Evolutionary conservation across 306 rosid genomes (phyloP).

Genomic region (Cicer arietinum): DNA sequence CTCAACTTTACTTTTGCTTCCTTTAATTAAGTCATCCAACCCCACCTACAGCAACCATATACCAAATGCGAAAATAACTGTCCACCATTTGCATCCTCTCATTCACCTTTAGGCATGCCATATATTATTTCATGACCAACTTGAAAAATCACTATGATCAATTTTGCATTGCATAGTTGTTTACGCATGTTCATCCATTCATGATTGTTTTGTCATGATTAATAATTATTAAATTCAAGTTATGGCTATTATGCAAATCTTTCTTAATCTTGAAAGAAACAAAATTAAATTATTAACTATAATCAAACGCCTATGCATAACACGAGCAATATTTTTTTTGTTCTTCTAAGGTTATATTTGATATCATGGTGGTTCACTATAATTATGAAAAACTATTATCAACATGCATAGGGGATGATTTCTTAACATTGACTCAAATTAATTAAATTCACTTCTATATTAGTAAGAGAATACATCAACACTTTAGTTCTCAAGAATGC

Average conservation of each 20-base stretch:
- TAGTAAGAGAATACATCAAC: no score
- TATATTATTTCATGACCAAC: conserved; percentile 31
- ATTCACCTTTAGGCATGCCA: conserved; percentile 43
- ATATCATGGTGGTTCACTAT: no score
- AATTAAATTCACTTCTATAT: no score
- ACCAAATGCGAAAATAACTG: conserved; percentile 32
- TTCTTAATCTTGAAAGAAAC: background rate
- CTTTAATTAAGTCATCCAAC: conserved; percentile 34
- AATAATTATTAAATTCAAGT: conserved; percentile 9
- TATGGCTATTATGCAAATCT: background rate
- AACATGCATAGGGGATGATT: no score
- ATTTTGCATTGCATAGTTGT: conserved; percentile 27
- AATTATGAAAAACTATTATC: no score
- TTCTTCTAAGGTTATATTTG: no score
- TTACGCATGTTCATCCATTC: conserved; percentile 45
- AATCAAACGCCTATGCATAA: no score
- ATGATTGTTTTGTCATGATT: conserved; percentile 38
- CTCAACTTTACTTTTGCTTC: conserved; percentile 33
- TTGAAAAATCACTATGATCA: conserved; percentile 8
- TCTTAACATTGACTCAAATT: no score
- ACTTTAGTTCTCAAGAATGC: background rate
- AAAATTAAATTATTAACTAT: no score
- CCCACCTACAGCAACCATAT: conserved; percentile 43
- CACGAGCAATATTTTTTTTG: no score
- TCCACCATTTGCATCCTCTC: conserved; percentile 39